These are phyloP conservation scores for Penium margaritaceum DNA, from an alignment of 139 green algal species.

Conservation along the genomic window DNA sequence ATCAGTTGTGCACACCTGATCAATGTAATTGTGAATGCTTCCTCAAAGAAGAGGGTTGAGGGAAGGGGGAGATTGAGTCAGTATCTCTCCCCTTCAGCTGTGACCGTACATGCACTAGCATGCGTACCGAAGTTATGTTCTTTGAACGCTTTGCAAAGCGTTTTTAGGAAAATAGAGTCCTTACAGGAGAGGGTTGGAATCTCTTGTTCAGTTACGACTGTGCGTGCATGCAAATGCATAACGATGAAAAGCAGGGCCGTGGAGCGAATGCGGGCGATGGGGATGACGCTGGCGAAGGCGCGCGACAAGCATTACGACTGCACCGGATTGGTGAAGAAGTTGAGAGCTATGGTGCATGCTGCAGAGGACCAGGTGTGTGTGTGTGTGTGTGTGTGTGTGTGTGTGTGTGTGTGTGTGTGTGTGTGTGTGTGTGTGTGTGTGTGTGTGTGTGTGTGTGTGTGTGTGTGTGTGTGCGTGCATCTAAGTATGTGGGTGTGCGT, in stretches of 20 bases:
- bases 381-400: background rate
- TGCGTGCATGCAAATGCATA: too few relatives aligned
- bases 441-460: constrained; percentile 2
- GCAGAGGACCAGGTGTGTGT: constrained; percentile 31
- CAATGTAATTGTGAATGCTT: too few relatives aligned
- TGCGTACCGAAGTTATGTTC: too few relatives aligned
- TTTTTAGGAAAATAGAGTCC: too few relatives aligned
- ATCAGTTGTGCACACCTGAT: too few relatives aligned
- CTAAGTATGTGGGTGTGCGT: background rate
- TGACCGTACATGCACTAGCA: too few relatives aligned
- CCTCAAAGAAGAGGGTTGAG: too few relatives aligned
- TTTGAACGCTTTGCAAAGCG: too few relatives aligned
- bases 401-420: constrained; percentile 3
- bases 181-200: too few relatives aligned
- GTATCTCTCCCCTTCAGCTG: too few relatives aligned
- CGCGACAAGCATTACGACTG: constrained; percentile 39
- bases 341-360: constrained; percentile 29
- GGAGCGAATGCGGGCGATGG: constrained; percentile 43
- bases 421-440: background rate
- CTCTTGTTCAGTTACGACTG: too few relatives aligned
- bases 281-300: constrained; percentile 27
- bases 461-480: constrained; percentile 9
- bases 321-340: constrained; percentile 42
- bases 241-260: constrained; percentile 21
- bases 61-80: too few relatives aligned